phyloP scores from a whole-genome alignment of 2,329 filamentous ascomycete species.

The Pseudocercospora fuligena region DNA sequence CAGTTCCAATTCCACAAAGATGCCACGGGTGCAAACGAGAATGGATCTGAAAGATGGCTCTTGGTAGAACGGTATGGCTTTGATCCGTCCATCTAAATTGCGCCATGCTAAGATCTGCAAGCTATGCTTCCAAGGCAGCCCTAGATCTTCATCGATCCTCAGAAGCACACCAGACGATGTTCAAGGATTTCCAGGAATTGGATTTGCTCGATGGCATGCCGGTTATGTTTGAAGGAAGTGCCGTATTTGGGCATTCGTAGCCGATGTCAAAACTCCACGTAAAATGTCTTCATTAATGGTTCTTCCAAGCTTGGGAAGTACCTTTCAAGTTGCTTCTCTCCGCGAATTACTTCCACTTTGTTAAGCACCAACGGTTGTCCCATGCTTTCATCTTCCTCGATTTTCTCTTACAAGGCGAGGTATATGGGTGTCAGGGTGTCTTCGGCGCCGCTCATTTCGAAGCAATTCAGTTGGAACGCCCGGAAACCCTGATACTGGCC shows the following conservation, averaged over 20 bases:
- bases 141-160: slow-evolving; percentile 1
- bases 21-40: not conserved
- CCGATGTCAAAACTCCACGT: too few species aligned
- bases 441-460: too few species aligned
- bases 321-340: too few species aligned
- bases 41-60: not conserved
- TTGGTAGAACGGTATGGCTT: slow-evolving; percentile 9
- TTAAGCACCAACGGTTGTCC: not conserved
- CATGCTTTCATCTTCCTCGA: not conserved
- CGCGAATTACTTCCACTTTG: too few species aligned
- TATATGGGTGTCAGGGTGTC: too few species aligned
- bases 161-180: not conserved
- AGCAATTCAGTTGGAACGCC: too few species aligned
- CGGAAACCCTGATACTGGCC: too few species aligned
- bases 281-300: too few species aligned
- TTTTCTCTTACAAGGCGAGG: too few species aligned
- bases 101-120: not conserved
- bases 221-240: not conserved
- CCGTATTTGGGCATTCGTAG: not conserved
- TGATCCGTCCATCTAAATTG: not conserved
- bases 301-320: too few species aligned
- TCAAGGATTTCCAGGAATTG: slow-evolving; percentile 6
- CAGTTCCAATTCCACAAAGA: slow-evolving; percentile 12
- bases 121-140: slow-evolving; percentile 1
- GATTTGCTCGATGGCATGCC: slow-evolving; percentile 1